These are phyloP conservation scores for Lolium perenne DNA, from an alignment of 176 grass and related monocot species.

Conservation along the genomic window DNA sequence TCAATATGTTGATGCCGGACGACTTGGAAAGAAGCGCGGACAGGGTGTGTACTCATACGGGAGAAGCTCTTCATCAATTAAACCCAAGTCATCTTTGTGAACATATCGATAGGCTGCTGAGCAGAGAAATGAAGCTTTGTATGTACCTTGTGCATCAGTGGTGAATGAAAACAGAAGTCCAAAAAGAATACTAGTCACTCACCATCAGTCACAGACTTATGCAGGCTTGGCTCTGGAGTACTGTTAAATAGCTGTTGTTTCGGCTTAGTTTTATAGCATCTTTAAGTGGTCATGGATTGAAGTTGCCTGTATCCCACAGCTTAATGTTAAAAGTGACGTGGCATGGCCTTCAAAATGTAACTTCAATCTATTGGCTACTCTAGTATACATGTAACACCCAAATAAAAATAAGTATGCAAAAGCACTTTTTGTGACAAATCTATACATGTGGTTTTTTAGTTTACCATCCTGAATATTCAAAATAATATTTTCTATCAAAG, in stretches of 20 bases:
- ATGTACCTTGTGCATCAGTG: background rate
- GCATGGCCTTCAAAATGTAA: background rate
- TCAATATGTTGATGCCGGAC: constrained; percentile 92
- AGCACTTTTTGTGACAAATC: background rate
- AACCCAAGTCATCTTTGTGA: constrained; percentile 61
- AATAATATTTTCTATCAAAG: background rate
- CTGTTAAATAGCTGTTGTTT: background rate
- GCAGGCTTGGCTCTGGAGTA: background rate
- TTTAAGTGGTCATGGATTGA: background rate
- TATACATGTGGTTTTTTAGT: background rate
- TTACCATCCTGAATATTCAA: background rate
- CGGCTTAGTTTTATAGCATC: background rate
- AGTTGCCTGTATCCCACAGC: background rate
- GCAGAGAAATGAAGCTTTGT: background rate
- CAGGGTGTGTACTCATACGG: constrained; percentile 78
- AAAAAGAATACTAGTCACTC: background rate
- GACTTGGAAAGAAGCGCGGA: constrained; percentile 77
- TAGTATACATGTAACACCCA: background rate
- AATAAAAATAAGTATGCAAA: background rate
- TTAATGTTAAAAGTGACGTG: background rate
- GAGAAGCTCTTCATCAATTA: constrained; percentile 40
- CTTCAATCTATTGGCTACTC: background rate
- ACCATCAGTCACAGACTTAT: background rate
- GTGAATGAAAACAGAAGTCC: background rate
- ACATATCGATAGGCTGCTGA: constrained; percentile 5